Evolutionary conservation across 257 asterid species (phyloP), one percentile per base, ranked within the genome.

Genomic region (Nemophila menziesii): DNA sequence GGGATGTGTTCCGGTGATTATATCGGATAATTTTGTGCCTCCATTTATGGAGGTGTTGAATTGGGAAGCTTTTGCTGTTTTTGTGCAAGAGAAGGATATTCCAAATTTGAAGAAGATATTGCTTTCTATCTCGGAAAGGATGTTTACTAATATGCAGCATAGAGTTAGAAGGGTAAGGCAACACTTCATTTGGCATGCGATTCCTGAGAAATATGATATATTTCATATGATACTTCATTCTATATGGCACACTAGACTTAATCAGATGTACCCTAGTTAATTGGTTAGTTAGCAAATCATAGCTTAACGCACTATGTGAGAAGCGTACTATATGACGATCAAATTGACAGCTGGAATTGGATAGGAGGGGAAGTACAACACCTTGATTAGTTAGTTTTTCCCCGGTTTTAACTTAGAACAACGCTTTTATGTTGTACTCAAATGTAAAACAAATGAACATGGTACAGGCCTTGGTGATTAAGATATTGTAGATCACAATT

Each of bases 171-270:
- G 49, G 47, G 79, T 71, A 38, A 69, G 63, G 43, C 48, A 43
- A 7, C 75, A 67, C 63, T 71, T 71, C 42, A 53, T 71, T 27
- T 71, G 72, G 79, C 66, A 67, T 48, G 46, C 13, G n/a, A 54
- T 48, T 51, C 72, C 79, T 22, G 55, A 54, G 13, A 67, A 60
- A 55, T 67, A 59, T 56, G 79, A 71, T 39, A n/a, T 71, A 46
- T 67, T 71, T 54, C 72, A 71, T 36, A 63, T 67, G 79, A 60
- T 61, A 16, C 57, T 71, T 27, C 75, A 71, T 55, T 71, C 75
- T 9, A 37, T 71, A 41, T 71, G 79, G 79, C 52, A 59, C 43
- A 71, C 59, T 14, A 64, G 75, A 57, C 58, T 71, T 39, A 62
- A 44, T 21, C 39, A 55, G 38, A 42, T 53, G n/a, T n/a, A n/a